Percentiles rank a stretch among this genome's conserved stretches.
Conservation (phyloP, 2,329 filamentous ascomycete genomes). For the Scytalidium lignicola region DNA sequence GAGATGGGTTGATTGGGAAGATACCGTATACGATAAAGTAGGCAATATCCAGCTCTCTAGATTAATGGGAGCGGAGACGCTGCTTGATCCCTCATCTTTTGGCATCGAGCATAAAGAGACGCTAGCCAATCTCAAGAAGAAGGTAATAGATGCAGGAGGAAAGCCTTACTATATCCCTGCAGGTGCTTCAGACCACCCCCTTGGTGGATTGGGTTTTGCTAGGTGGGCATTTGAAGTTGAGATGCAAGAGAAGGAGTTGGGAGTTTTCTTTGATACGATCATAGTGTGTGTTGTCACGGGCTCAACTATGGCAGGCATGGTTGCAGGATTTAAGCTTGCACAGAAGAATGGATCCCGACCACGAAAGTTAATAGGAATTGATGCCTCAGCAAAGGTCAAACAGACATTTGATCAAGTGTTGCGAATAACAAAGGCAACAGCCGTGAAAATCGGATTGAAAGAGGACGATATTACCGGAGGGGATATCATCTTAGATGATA, state of each 20-base stretch:
- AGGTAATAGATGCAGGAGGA: constrained; percentile 46
- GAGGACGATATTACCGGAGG: constrained; percentile 54
- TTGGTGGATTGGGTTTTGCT: constrained; percentile 66
- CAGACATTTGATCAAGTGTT: constrained; percentile 62
- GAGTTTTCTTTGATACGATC: constrained; percentile 62
- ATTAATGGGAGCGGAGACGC: constrained; percentile 61
- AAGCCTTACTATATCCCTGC: constrained; percentile 70
- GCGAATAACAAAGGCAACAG: constrained; percentile 61
- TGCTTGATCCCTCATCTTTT: constrained; percentile 55
- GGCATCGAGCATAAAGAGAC: constrained; percentile 66
- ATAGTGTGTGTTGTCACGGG: constrained; percentile 69
- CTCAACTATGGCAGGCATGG: constrained; percentile 65
- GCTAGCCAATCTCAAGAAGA: constrained; percentile 46
- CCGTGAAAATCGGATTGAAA: constrained; percentile 53
- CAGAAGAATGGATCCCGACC: constrained; percentile 42
- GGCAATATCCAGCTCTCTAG: constrained; percentile 68
- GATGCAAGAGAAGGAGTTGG: constrained; percentile 55
- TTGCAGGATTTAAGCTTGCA: constrained; percentile 65
- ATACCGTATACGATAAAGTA: constrained; percentile 55
- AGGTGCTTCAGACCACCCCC: constrained; percentile 64
- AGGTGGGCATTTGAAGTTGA: constrained; percentile 66
- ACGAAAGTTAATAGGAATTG: constrained; percentile 60
- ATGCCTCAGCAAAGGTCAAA: constrained; percentile 54
- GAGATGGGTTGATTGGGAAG: constrained; percentile 61
- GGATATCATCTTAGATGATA: constrained; percentile 58